Percentiles rank a stretch among this genome's conserved stretches.
Conservation (phyloP, 2,329 filamentous ascomycete species). For the Metarhizium sp. region DNA sequence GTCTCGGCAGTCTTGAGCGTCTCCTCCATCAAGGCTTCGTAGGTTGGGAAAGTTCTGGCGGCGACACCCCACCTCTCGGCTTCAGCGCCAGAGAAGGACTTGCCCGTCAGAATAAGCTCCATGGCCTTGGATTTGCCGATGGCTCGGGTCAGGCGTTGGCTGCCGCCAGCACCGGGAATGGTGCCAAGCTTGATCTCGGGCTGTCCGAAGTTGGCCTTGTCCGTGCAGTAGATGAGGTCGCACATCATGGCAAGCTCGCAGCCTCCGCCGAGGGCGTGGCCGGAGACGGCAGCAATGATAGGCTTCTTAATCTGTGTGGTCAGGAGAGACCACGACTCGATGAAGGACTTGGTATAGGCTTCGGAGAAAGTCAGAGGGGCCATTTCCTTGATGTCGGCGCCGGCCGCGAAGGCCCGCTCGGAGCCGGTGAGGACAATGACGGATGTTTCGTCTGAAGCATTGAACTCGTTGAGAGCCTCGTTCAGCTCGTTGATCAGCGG, state of each 20-base stretch:
- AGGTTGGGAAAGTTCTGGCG: constrained; percentile 67
- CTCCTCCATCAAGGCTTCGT: constrained; percentile 74
- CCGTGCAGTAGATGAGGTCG: constrained; percentile 86
- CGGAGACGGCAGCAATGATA: constrained; percentile 87
- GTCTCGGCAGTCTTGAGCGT: constrained; percentile 77
- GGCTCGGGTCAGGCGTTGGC: constrained; percentile 75
- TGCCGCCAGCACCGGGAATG: constrained; percentile 86
- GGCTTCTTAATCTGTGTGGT: constrained; percentile 84
- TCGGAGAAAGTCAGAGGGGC: constrained; percentile 78
- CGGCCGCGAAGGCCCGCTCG: constrained; percentile 83
- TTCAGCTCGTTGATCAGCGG: constrained; percentile 89
- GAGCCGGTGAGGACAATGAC: constrained; percentile 84
- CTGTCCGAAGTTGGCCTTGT: constrained; percentile 83
- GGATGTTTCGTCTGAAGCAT: constrained; percentile 57
- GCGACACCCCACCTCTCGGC: constrained; percentile 88
- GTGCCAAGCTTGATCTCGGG: constrained; percentile 94
- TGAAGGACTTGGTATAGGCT: constrained; percentile 86
- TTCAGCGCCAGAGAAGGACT: constrained; percentile 73
- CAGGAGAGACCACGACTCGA: constrained; percentile 86
- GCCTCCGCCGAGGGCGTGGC: constrained; percentile 87
- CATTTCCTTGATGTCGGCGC: constrained; percentile 99
- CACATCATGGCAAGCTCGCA: constrained; percentile 98
- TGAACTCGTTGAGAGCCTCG: constrained; percentile 61
- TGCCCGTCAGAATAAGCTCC: constrained; percentile 83
- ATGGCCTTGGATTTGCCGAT: constrained; percentile 81